phyloP scores from a whole-genome alignment of 352 stramenopile genomes.

The Globisporangium recalcitrans region DNA sequence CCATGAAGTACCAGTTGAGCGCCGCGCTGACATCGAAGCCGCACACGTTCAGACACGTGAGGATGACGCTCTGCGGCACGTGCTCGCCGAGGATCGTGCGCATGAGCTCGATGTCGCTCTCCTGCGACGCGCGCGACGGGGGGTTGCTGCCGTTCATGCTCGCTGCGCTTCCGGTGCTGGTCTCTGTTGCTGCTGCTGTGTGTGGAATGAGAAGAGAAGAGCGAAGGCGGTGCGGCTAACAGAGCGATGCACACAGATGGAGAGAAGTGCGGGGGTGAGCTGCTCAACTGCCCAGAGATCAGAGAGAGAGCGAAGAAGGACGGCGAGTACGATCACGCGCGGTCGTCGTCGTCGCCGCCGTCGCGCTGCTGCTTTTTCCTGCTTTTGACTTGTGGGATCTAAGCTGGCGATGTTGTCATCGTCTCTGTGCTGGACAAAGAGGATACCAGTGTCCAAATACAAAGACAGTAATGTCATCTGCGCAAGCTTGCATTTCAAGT shows the following conservation, averaged over 20 bases:
- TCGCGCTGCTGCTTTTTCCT: neutral
- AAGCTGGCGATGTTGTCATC: neutral
- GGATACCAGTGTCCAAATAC: neutral
- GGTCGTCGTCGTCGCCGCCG: neutral
- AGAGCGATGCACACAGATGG: neutral
- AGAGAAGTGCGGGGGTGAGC: too few relatives aligned
- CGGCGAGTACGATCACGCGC: slow-evolving; percentile 1
- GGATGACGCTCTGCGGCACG: slow-evolving; percentile 79
- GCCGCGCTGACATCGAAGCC: slow-evolving; percentile 80
- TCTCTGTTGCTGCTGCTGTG: neutral
- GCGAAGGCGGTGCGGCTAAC: neutral
- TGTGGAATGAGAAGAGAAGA: neutral
- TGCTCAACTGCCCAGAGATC: too few relatives aligned
- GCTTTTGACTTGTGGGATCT: neutral
- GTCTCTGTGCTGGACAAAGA: neutral
- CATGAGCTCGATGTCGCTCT: slow-evolving; percentile 82
- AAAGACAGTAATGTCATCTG: too few relatives aligned
- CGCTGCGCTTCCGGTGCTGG: neutral
- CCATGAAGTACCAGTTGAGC: slow-evolving; percentile 87
- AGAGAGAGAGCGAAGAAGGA: neutral
- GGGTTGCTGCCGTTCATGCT: slow-evolving; percentile 3
- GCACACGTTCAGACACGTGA: slow-evolving; percentile 79
- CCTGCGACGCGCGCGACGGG: slow-evolving; percentile 23
- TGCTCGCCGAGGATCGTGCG: slow-evolving; percentile 84
- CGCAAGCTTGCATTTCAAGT: too few relatives aligned